Conservation (phyloP, 805 yeast species). For the Starmerella etchellsii region DNA sequence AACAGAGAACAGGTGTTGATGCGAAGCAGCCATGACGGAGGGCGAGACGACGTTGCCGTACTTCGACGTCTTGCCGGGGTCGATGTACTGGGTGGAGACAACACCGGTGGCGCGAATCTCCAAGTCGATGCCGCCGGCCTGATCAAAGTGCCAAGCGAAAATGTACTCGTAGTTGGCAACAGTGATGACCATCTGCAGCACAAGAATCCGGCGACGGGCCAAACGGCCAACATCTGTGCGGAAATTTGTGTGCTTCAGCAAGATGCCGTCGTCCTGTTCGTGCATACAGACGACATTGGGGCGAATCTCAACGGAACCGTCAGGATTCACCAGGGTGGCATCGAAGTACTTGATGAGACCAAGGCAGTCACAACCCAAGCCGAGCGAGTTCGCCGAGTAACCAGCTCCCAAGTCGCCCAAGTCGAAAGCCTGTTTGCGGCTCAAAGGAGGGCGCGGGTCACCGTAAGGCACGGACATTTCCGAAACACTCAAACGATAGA, state of each 20-base stretch:
- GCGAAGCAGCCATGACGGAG: slow-evolving; percentile 69
- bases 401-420: slow-evolving; percentile 78
- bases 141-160: slow-evolving; percentile 56
- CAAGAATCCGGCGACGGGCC: slow-evolving; percentile 60
- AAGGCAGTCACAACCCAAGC: slow-evolving; percentile 69
- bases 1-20: slow-evolving; percentile 67
- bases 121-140: slow-evolving; percentile 64
- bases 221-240: slow-evolving; percentile 66
- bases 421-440: slow-evolving; percentile 77
- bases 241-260: slow-evolving; percentile 68
- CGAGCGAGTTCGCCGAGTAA: slow-evolving; percentile 51
- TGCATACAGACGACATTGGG: slow-evolving; percentile 71
- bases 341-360: slow-evolving; percentile 68
- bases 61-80: slow-evolving; percentile 52
- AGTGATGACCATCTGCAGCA: slow-evolving; percentile 68
- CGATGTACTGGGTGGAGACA: slow-evolving; percentile 72
- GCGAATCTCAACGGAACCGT: slow-evolving; percentile 49
- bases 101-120: slow-evolving; percentile 81
- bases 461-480: slow-evolving; percentile 86
- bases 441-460: slow-evolving; percentile 70
- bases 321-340: slow-evolving; percentile 40
- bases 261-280: slow-evolving; percentile 70
- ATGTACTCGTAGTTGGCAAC: slow-evolving; percentile 77
- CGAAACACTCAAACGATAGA: slow-evolving; percentile 58
- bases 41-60: slow-evolving; percentile 67